Conservation (phyloP, 2,329 filamentous ascomycete species). For the Colletotrichum truncatum region DNA sequence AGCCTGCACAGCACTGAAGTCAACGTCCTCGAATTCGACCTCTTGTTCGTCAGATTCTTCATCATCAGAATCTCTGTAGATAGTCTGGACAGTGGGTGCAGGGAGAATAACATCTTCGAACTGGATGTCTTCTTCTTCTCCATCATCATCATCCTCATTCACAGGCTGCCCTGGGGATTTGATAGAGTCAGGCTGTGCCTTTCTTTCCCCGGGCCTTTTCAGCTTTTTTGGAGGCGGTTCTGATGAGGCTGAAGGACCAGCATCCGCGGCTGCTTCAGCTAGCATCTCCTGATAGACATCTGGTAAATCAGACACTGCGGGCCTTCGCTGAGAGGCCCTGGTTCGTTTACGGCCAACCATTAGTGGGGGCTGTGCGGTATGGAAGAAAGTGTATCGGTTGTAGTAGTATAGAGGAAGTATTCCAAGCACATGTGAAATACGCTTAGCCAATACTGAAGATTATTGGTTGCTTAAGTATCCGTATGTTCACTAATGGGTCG, state of each 20-base stretch:
- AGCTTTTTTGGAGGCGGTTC: slow-evolving; percentile 55
- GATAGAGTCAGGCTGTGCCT: slow-evolving; percentile 1
- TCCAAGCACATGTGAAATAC: too few species aligned
- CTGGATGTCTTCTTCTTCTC: slow-evolving; percentile 52
- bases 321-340: slow-evolving; percentile 35
- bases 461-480: not conserved
- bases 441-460: too few species aligned
- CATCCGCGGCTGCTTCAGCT: slow-evolving; percentile 51
- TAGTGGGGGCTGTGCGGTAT: not conserved
- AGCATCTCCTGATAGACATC: slow-evolving; percentile 60
- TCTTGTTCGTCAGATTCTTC: slow-evolving; percentile 47
- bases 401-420: too few species aligned
- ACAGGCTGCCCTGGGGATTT: slow-evolving; percentile 23
- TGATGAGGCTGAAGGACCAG: slow-evolving; percentile 35
- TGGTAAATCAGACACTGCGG: slow-evolving; percentile 36
- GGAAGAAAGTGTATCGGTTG: not conserved
- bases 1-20: slow-evolving; percentile 45
- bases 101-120: slow-evolving; percentile 62
- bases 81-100: slow-evolving; percentile 58
- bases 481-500: not conserved
- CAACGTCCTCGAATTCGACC: slow-evolving; percentile 59
- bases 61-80: slow-evolving; percentile 58
- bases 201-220: slow-evolving; percentile 38
- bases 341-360: slow-evolving; percentile 38
- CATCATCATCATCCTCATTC: slow-evolving; percentile 47